These are phyloP conservation scores for Taphrina flavorubra DNA, from an alignment of 1,139 yeast species.

Conservation along the genomic window DNA sequence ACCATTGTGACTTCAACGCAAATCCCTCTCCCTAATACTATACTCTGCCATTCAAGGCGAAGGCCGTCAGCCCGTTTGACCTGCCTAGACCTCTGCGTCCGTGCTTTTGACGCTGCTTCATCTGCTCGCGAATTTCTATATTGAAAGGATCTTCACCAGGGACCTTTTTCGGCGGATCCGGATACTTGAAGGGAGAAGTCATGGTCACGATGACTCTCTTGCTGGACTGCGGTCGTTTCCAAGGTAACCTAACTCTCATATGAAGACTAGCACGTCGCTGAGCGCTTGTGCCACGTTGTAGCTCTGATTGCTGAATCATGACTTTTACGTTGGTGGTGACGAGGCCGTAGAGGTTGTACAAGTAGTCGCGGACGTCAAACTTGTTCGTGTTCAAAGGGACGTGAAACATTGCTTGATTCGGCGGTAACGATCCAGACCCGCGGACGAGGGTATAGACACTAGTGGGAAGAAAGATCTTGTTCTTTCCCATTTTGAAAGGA, in stretches of 20 bases:
- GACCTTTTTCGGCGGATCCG: conserved; percentile 13
- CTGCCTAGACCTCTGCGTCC: conserved; percentile 32
- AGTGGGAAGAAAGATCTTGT: conserved; percentile 47
- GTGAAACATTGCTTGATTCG: conserved; percentile 47
- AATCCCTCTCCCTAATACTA: not conserved
- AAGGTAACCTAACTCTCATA: conserved; percentile 32
- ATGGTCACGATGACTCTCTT: conserved; percentile 48
- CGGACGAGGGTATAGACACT: conserved; percentile 46
- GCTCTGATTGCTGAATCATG: conserved; percentile 42
- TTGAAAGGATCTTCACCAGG: conserved; percentile 25
- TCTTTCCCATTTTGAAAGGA: conserved; percentile 47
- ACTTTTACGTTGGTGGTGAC: conserved; percentile 45
- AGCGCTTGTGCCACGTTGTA: conserved; percentile 27
- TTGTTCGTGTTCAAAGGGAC: conserved; percentile 48
- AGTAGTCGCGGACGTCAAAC: conserved; percentile 48
- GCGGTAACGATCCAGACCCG: conserved; percentile 45
- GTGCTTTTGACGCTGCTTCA: conserved; percentile 10
- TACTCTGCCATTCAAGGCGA: conserved; percentile 30
- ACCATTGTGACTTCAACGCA: not conserved
- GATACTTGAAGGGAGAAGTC: conserved; percentile 47
- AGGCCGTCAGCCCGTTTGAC: conserved; percentile 11
- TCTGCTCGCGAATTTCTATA: conserved; percentile 17
- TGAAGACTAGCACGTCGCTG: conserved; percentile 40
- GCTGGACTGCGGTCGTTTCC: conserved; percentile 32
- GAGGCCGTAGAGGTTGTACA: conserved; percentile 48